Percentiles rank a stretch among this genome's conserved stretches.
phyloP scores from a whole-genome alignment of 2,329 filamentous ascomycete genomes.

The Scedosporium minutisporum region DNA sequence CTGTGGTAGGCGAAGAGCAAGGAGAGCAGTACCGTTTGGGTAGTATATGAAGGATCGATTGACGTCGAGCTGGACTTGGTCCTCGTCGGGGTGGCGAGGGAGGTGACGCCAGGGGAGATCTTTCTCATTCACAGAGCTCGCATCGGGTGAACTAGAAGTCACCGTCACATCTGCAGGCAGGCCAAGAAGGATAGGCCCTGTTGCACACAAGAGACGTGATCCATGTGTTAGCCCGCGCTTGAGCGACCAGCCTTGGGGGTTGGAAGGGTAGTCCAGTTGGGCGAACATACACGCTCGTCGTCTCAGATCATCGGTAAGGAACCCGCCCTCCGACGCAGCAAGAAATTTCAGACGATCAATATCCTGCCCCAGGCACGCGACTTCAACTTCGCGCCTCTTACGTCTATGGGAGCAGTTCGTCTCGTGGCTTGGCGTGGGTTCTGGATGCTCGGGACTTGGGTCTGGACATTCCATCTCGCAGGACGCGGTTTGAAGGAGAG shows the following conservation, averaged over 20 bases:
- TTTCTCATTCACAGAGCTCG: constrained; percentile 10
- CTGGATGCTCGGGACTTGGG: background rate
- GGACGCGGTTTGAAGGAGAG: too few species aligned
- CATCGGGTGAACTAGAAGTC: background rate
- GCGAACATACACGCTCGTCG: constrained; percentile 64
- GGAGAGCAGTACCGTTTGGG: constrained; percentile 54
- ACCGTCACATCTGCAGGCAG: constrained; percentile 15
- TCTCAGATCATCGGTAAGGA: constrained; percentile 59
- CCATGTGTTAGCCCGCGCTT: constrained; percentile 7
- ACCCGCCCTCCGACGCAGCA: constrained; percentile 55
- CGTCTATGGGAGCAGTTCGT: constrained; percentile 1
- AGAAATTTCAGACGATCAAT: constrained; percentile 44
- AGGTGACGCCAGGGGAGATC: constrained; percentile 46
- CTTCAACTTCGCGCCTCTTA: constrained; percentile 32
- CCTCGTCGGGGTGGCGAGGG: constrained; percentile 73
- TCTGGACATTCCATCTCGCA: too few species aligned
- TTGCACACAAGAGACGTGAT: background rate
- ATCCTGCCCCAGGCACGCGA: constrained; percentile 51
- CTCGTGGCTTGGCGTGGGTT: background rate
- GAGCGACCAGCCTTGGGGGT: background rate
- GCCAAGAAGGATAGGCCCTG: constrained; percentile 56
- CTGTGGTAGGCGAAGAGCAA: background rate
- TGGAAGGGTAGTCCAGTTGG: background rate
- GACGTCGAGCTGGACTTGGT: constrained; percentile 86
- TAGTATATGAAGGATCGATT: constrained; percentile 97